A percentile compares a stretch with the other conserved stretches of the same genome.
Conservation (phyloP, 805 yeast species). For the Candida yuanshanica region DNA sequence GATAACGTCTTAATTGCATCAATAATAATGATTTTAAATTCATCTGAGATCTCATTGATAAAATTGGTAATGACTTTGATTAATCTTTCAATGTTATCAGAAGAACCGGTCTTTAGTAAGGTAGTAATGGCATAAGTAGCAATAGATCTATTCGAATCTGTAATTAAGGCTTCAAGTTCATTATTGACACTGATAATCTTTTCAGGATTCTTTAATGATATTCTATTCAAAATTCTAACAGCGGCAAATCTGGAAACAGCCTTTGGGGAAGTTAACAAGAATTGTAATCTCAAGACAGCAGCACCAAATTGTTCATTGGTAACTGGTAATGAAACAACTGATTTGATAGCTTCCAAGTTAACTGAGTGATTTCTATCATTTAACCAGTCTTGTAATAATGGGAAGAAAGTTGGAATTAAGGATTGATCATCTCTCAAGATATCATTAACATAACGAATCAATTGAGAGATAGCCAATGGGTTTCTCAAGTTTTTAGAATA, state of each 20-base stretch:
- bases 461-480: conserved; percentile 79
- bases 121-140: conserved; percentile 98
- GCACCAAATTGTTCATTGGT: conserved; percentile 59
- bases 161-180: conserved; percentile 82
- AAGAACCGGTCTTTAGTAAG: conserved; percentile 88
- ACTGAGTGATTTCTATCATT: conserved; percentile 84
- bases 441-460: conserved; percentile 76
- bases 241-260: conserved; percentile 91
- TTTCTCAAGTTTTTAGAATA: conserved; percentile 62
- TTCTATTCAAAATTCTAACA: conserved; percentile 78
- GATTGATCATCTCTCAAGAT: conserved; percentile 68
- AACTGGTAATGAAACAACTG: conserved; percentile 35
- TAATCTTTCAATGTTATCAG: conserved; percentile 81
- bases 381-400: conserved; percentile 63
- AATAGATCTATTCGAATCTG: conserved; percentile 84
- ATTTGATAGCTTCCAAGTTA: conserved; percentile 84
- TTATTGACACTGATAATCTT: conserved; percentile 71
- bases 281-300: conserved; percentile 71
- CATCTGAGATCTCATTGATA: conserved; percentile 93
- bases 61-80: conserved; percentile 81
- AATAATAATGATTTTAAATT: conserved; percentile 88
- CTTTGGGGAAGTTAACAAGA: conserved; percentile 79
- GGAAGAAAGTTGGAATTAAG: conserved; percentile 49
- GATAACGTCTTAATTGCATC: conserved; percentile 93
- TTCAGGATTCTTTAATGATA: conserved; percentile 78